Base-by-base conservation (phyloP, 352 stramenopile species). In the Phytopythium cucurbitacearum region DNA sequence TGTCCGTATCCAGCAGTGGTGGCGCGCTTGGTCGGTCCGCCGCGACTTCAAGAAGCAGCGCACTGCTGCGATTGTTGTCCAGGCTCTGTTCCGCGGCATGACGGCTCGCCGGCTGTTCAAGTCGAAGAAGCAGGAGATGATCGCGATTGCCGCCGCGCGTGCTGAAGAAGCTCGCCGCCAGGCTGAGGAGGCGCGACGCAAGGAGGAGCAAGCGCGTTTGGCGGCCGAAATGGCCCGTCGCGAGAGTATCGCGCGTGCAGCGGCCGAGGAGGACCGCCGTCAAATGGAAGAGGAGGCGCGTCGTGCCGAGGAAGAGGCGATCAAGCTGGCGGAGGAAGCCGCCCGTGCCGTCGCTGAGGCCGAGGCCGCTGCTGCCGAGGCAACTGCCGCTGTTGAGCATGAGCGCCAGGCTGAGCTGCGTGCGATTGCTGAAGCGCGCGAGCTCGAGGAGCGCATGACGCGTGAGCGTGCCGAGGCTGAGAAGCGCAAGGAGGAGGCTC, bases 31-130 rank as follows among this genome's bases (percentile, higher is more conserved):
- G 15, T 74, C 73, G 33, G 65, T 91, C 43, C 82, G 82, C 50
- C 82, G 84, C 55, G 64, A 85, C 39, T 93, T 91, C 48, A 87
- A 91, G 67, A 91, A 91, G 72, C 79, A 85, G 60, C 83, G 85
- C 53, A 76, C 63, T 13, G 76, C 85, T 40, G 83, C 67, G 2
- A 59, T 94, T 12, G 61, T 91, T 16, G 70, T 94, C 40, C 85
- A 94, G 53, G 79, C 80, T 33, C 47, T 92, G 33, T 94, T 92
- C 75, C 85, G 82, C 56, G 85, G 85, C 42, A 76, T 87, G 69
- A 76, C 67, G 32, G 85, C 82, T 42, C 82, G 85, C 45, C 69
- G 69, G 9, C 32, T 76, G 15, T 93, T 89, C 67, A 94, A 94
- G 66, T 75, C 65, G 7, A 91, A 91, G 70, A 94, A 94, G 62